Conservation (phyloP, 805 yeast genomes). For the Yarrowia sp. region DNA sequence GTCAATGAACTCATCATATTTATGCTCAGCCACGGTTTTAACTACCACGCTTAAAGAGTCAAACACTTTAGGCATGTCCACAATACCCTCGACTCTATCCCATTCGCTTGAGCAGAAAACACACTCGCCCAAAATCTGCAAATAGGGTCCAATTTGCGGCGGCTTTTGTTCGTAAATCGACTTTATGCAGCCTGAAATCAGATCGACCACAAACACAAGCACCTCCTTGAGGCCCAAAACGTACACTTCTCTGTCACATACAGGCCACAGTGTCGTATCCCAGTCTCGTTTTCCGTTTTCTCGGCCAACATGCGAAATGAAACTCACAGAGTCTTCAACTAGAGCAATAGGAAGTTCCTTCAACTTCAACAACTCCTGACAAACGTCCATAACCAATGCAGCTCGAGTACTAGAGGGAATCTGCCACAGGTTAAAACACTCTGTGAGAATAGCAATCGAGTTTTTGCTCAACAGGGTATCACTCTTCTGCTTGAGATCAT, state of each 20-base stretch:
- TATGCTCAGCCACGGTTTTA: conserved; percentile 45
- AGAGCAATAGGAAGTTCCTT: conserved; percentile 36
- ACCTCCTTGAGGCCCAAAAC: conserved; percentile 39
- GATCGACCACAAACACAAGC: conserved; percentile 40
- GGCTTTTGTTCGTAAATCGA: conserved; percentile 39
- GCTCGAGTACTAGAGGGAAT: conserved; percentile 51
- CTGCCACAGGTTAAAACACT: conserved; percentile 59
- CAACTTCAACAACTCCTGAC: conserved; percentile 41
- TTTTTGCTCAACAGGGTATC: conserved; percentile 42
- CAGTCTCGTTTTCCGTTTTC: conserved; percentile 34
- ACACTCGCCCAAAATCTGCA: conserved; percentile 50
- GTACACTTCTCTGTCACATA: conserved; percentile 11
- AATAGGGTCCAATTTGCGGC: conserved; percentile 58
- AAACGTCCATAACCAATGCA: conserved; percentile 51
- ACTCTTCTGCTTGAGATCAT: conserved; percentile 38
- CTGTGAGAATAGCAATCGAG: conserved; percentile 45
- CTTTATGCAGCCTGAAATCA: not conserved
- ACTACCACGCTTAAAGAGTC: conserved; percentile 33
- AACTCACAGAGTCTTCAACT: conserved; percentile 41
- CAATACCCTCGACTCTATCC: not conserved
- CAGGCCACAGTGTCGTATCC: conserved; percentile 15
- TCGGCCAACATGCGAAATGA: conserved; percentile 35
- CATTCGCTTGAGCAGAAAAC: conserved; percentile 46
- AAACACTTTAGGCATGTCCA: conserved; percentile 5
- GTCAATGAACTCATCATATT: conserved; percentile 46